Conservation (phyloP, 2,329 filamentous ascomycete genomes). For the Talaromyces sp. region DNA sequence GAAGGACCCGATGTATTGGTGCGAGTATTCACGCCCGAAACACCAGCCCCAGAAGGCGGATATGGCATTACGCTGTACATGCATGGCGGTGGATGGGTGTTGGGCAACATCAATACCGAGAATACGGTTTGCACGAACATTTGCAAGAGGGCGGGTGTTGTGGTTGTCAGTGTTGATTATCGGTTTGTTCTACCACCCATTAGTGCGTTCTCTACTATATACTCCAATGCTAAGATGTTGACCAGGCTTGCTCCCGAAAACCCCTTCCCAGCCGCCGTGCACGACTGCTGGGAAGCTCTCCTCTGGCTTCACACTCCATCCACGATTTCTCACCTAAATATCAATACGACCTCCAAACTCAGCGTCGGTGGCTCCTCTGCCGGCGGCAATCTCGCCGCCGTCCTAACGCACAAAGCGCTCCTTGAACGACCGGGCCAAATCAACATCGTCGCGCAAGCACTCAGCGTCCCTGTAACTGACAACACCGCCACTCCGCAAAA, state of each 20-base stretch:
- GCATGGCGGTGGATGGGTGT: conserved; percentile 59
- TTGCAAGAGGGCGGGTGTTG: conserved; percentile 49
- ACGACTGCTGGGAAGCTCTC: conserved; percentile 57
- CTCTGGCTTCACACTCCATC: conserved; percentile 48
- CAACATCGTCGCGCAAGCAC: conserved; percentile 49
- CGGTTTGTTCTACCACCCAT: conserved; percentile 36
- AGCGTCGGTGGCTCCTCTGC: conserved; percentile 53
- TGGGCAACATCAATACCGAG: conserved; percentile 58
- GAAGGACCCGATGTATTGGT: conserved; percentile 47
- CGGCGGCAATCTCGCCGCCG: conserved; percentile 52
- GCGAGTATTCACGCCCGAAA: conserved; percentile 52
- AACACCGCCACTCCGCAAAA: conserved; percentile 51
- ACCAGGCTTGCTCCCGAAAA: conserved; percentile 55
- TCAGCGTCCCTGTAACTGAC: conserved; percentile 58
- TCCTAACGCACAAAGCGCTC: conserved; percentile 52
- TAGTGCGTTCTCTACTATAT: too few species aligned
- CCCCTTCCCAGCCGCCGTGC: conserved; percentile 55
- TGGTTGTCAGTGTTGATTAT: conserved; percentile 57
- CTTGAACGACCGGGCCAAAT: conserved; percentile 36
- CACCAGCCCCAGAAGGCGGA: conserved; percentile 45
- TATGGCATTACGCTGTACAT: conserved; percentile 58
- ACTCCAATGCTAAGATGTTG: neutral
- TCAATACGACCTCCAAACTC: conserved; percentile 44
- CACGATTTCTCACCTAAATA: conserved; percentile 34
- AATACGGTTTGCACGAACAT: conserved; percentile 57